Percentiles rank a stretch among this genome's conserved stretches.
Evolutionary conservation across 306 rosid genomes (phyloP).

Genomic region (Lathyrus aphaca): DNA sequence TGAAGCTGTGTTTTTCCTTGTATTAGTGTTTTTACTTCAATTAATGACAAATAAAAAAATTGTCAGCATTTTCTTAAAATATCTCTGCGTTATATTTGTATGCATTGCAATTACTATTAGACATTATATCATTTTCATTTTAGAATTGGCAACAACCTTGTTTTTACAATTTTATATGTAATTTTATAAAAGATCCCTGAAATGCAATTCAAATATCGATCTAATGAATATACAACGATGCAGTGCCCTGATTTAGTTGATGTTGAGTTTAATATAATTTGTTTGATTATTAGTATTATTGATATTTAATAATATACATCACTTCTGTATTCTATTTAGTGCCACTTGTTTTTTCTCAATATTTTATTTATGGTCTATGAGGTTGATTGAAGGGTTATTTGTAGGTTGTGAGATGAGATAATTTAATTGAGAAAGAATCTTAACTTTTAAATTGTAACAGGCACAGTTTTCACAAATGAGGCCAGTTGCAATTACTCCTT

Average conservation of each 20-base stretch:
- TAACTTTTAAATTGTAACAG: slow-evolving; percentile 37
- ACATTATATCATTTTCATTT: not conserved
- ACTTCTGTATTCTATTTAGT: too few relatives aligned
- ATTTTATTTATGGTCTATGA: too few relatives aligned
- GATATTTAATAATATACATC: too few relatives aligned
- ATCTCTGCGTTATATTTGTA: too few relatives aligned
- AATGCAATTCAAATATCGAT: not conserved
- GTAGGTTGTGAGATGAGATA: not conserved
- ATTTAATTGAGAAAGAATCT: too few relatives aligned
- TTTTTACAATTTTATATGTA: not conserved
- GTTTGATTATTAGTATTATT: not conserved
- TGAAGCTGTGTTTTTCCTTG: too few relatives aligned
- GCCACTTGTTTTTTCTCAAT: too few relatives aligned
- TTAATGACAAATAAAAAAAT: too few relatives aligned
- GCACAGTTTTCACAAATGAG: slow-evolving; percentile 82
- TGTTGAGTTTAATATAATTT: too few relatives aligned
- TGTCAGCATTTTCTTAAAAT: too few relatives aligned
- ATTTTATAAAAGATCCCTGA: not conserved
- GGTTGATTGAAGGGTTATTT: not conserved
- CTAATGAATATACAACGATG: too few relatives aligned
- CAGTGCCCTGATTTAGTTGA: not conserved
- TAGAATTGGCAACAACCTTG: not conserved
- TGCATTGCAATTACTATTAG: not conserved
- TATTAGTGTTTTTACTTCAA: too few relatives aligned
- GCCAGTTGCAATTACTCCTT: slow-evolving; percentile 64